Evolutionary conservation across 306 rosid species (phyloP), one percentile per base, ranked within the genome.

Genomic region (Acacia confusa): DNA sequence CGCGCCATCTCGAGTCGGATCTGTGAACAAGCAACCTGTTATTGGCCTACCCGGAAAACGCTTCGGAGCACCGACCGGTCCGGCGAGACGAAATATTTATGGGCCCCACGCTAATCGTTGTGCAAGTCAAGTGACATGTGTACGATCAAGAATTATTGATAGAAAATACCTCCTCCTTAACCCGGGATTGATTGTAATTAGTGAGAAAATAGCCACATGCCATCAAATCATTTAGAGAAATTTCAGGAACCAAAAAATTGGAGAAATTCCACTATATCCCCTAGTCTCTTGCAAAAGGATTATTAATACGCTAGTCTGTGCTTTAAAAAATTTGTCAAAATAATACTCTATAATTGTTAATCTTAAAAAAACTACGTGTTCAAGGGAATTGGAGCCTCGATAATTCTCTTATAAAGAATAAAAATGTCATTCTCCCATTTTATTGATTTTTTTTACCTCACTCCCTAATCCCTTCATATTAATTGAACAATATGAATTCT

Each of bases 41-140:
- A 98, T 93, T 27, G 99, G 99, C 68, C 99, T 73, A 1, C 99
- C 99, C 0, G 99, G 98, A 12, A 92, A 85, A 20, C 84, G 92
- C 10, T 94, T 11, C 48, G 48, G 53, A 14, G 2, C 53, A 47
- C 17, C 14, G 4, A n/a, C n/a, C n/a, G n/a, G n/a, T n/a, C n/a
- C n/a, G n/a, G 4, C 53, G 14, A 14, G 53, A 3, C 2, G 53
- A 44, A 2, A 30, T 40, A 14, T 72, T 25, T 30, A 61, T 65
- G 74, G 30, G 14, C 34, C 61, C 45, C 57, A 28, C 72, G 28
- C 5, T 3, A 11, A 61, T 10, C 15, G 11, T 71, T 77, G 47
- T 14, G 22, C 25, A 27, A 20, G 7, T 43, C 80, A 41, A 40
- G n/a, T 10, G 27, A 75, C 70, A 75, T 57, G 19, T 19, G 47